Conservation (phyloP, 2,329 filamentous ascomycete genomes). For the Monilinia vaccinii-corymbosi region DNA sequence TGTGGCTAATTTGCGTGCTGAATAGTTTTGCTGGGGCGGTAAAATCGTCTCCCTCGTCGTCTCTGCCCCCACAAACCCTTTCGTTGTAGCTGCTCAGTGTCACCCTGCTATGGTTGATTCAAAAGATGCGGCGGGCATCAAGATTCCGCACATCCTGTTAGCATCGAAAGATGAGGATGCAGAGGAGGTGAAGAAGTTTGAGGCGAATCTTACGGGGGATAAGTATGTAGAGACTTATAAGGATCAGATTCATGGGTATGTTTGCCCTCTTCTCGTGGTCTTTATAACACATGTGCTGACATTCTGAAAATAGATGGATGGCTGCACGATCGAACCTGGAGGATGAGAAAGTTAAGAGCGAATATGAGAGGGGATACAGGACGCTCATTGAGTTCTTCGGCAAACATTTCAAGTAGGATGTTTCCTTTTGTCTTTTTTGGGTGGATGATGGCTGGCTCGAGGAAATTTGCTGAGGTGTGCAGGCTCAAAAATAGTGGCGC, state of each 20-base stretch:
- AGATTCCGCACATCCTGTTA: conserved; percentile 52
- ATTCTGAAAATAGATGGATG: conserved; percentile 37
- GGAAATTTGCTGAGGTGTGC: not conserved
- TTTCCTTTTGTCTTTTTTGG: not conserved
- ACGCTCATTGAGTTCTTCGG: conserved; percentile 36
- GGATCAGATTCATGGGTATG: conserved; percentile 42
- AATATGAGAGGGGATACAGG: conserved; percentile 42
- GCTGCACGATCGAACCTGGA: conserved; percentile 41
- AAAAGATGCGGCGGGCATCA: conserved; percentile 49
- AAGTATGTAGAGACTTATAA: conserved; percentile 41
- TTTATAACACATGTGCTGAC: not conserved
- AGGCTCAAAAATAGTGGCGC: not conserved
- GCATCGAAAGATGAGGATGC: conserved; percentile 55
- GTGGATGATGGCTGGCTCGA: not conserved
- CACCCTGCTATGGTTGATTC: conserved; percentile 59
- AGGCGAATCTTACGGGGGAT: conserved; percentile 34
- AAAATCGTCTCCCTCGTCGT: conserved; percentile 25
- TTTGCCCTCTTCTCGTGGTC: not conserved
- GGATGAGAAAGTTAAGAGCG: conserved; percentile 35
- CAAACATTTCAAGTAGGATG: conserved; percentile 31
- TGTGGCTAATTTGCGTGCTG: not conserved
- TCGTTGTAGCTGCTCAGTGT: conserved; percentile 42
- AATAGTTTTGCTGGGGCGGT: conserved; percentile 29
- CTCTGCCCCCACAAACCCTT: conserved; percentile 31
- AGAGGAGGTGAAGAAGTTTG: conserved; percentile 36